Evolutionary conservation across 768 basidiomycete species (phyloP).

Genomic region (Suillus clintonianus): DNA sequence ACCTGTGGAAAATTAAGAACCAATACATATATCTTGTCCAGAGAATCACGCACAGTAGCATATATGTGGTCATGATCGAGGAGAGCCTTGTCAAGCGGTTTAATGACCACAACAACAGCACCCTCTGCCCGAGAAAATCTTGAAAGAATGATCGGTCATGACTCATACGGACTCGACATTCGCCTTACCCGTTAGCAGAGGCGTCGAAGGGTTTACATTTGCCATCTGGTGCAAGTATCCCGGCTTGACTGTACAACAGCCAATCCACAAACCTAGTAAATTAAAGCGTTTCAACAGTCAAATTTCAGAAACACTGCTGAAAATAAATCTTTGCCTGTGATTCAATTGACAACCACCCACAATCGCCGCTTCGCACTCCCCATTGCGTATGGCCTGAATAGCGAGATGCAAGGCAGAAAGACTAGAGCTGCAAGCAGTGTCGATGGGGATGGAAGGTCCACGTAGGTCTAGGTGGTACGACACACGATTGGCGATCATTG

Average conservation of each 20-base stretch:
- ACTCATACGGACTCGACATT: not conserved
- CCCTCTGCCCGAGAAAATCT: conserved; percentile 44
- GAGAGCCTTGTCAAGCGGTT: conserved; percentile 39
- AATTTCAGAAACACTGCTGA: not conserved
- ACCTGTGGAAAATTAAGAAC: conserved; percentile 28
- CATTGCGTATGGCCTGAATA: conserved; percentile 41
- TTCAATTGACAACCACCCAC: conserved; percentile 48
- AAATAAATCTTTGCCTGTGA: conserved; percentile 31
- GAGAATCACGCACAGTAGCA: conserved; percentile 31
- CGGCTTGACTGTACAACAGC: conserved; percentile 38
- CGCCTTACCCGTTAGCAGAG: conserved; percentile 41
- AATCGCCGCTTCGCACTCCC: conserved; percentile 51
- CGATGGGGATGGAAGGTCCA: conserved; percentile 51
- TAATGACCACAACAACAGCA: conserved; percentile 39
- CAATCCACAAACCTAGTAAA: conserved; percentile 36
- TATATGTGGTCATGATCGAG: conserved; percentile 42
- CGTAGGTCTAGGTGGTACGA: conserved; percentile 37
- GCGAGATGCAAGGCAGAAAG: conserved; percentile 51
- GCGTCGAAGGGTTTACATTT: conserved; percentile 48
- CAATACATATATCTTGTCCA: not conserved
- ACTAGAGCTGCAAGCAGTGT: conserved; percentile 53
- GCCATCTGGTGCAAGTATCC: conserved; percentile 41
- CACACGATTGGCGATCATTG: conserved; percentile 40
- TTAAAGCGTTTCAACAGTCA: not conserved
- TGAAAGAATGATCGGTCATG: not conserved